Evolutionary conservation across 805 yeast species (phyloP), one percentile per base, ranked within the genome.

Genomic region (Ascoidea rubescens): DNA sequence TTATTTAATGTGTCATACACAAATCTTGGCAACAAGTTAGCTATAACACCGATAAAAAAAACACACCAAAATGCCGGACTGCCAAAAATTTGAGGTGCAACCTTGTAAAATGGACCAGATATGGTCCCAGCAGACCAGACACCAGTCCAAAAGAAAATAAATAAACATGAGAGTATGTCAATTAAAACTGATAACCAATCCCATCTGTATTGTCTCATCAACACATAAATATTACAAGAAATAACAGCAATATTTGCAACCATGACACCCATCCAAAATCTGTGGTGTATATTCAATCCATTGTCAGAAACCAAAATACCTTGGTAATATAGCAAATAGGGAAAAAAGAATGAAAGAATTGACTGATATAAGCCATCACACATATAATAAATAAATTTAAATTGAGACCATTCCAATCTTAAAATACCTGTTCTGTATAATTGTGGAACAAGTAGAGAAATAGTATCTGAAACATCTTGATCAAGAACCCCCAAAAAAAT

Each of bases 121-220:
- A 69, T 65, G 2, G 67, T 55, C 31, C 74, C 64, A 4, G 79
- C 66, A 33, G 88, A 76, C 83, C 90, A 86, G 28, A 80, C 77
- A n/a, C 91, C 90, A 4, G 87, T 78, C 95, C 95, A 86, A 62
- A 80, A 76, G 58, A 74, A 83, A 16, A 84, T 71, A 47, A 84
- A 57, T 55, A 82, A 62, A 51, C 73, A 71, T 12, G 88, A 80
- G 48, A 87, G 61, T 1, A 73, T 67, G 53, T 70, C 67, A 55
- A 83, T 73, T 30, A 79, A 60, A 31, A 74, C 50, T 17, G 85
- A 71, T 30, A 86, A 61, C 82, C 84, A 80, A 66, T 86, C 95
- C 95, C 95, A 87, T 57, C 89, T 68, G 55, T 72, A 73, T 67
- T 84, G 90, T 60, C 80, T 83, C 54, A 82, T 64, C 58, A 85